Base-by-base conservation (phyloP, 306 rosid genomes). In the Sechiopsis laciniata region DNA sequence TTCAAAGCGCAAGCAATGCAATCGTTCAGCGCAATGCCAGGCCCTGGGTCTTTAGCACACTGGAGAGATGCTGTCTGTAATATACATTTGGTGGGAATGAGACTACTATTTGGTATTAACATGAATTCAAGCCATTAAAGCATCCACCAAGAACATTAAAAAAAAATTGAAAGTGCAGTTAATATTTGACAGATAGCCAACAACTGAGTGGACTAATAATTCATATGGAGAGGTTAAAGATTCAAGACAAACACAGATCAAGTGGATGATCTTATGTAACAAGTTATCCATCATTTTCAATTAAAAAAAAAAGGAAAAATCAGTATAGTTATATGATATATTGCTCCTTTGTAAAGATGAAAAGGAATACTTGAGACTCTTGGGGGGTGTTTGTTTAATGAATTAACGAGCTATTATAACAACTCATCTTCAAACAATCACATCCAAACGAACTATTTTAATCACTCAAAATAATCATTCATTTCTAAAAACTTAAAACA, bases 21-120 rank as follows among this genome's bases (percentile, higher is more conserved):
- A 64, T 84, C 83, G 55, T 85, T 80, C 55, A 85, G 63, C 60
- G 74, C 82, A 86, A 61, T 80, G 60, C 79, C 85, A 45, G 80
- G 79, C 72, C 88, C 82, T 61, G 86, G 61, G 73, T 86, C 90
- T 77, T 87, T 85, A 61, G 78, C 79, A 87, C 91, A 87, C 70
- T 78, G 86, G 78, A 81, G 81, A 56, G 85, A 76, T 74, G 78
- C 72, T 74, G 84, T 81, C 93, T 90, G 90, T 84, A 84, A 79
- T 52, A 65, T 62, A 74, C 53, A 81, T 12, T 77, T 77, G 79
- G 78, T 82, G 62, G 83, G 37, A 75, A 66, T 74, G 74, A 74
- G 75, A 46, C 11, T 50, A 73, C 7, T 73, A 59, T 61, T 72
- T 46, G 20, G 70, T 37, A 62, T 26, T n/a, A 17, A 64, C 71